Evolutionary conservation across 805 yeast genomes (phyloP).

Genomic region (Lipomyces oligophaga): DNA sequence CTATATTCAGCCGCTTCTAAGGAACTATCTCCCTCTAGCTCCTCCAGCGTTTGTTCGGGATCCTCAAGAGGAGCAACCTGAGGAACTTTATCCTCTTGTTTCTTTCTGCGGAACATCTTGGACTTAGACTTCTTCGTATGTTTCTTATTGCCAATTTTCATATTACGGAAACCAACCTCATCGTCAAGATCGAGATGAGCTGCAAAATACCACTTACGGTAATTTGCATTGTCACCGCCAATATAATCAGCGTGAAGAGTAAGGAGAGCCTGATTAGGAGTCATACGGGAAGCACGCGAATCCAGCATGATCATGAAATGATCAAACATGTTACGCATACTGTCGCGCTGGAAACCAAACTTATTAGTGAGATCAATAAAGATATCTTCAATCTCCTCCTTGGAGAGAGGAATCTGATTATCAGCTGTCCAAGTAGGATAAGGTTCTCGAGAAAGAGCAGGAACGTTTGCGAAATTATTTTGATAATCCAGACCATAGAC

Average conservation of each 20-base stretch:
- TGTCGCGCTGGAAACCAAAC: conserved; percentile 84
- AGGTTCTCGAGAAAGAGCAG: conserved; percentile 53
- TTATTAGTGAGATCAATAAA: conserved; percentile 55
- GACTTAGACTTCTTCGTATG: conserved; percentile 47
- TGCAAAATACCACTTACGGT: conserved; percentile 87
- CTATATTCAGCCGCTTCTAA: conserved; percentile 76
- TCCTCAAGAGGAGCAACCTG: conserved; percentile 50
- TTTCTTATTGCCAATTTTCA: conserved; percentile 52
- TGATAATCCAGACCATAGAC: conserved; percentile 64
- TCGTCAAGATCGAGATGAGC: conserved; percentile 76
- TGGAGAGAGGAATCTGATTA: conserved; percentile 71
- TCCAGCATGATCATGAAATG: conserved; percentile 77
- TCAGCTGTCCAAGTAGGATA: conserved; percentile 99
- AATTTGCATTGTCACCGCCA: conserved; percentile 86
- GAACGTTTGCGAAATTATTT: conserved; percentile 17
- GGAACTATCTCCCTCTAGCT: conserved; percentile 62
- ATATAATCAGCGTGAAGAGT: conserved; percentile 86
- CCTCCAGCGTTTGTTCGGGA: conserved; percentile 56
- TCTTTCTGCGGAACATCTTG: conserved; percentile 35
- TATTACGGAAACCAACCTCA: conserved; percentile 54
- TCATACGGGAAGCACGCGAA: conserved; percentile 77
- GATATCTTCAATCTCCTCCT: conserved; percentile 56
- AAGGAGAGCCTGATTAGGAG: conserved; percentile 64
- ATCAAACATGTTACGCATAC: conserved; percentile 74
- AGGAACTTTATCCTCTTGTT: conserved; percentile 41